phyloP scores from a whole-genome alignment of 768 basidiomycete species.

The Tulasnella sp. region DNA sequence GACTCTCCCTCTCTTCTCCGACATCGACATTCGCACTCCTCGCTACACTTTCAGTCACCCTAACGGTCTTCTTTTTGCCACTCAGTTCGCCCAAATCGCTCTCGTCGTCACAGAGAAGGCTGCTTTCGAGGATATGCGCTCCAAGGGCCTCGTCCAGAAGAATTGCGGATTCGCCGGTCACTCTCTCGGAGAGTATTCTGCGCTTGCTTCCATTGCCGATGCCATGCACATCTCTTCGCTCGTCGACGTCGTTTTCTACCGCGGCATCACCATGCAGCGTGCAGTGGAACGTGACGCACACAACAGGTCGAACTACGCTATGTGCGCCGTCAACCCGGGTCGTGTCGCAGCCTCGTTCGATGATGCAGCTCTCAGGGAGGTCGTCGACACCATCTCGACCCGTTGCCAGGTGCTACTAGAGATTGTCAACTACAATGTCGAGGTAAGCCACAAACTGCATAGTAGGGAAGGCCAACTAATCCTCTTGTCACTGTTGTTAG shows the following conservation, averaged over 20 bases:
- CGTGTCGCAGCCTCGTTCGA: slow-evolving; percentile 91
- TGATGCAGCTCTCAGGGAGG: slow-evolving; percentile 90
- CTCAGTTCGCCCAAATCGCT: slow-evolving; percentile 97
- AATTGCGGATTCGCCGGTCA: slow-evolving; percentile 94
- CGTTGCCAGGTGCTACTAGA: slow-evolving; percentile 76
- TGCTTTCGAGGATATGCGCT: slow-evolving; percentile 95
- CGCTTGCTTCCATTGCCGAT: slow-evolving; percentile 93
- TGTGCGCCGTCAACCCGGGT: slow-evolving; percentile 98
- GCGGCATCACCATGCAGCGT: slow-evolving; percentile 99
- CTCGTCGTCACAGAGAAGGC: slow-evolving; percentile 98
- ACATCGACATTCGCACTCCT: slow-evolving; percentile 88
- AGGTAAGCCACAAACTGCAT: slow-evolving; percentile 37
- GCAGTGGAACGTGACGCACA: slow-evolving; percentile 92
- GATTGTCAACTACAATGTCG: slow-evolving; percentile 94
- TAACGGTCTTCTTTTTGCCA: slow-evolving; percentile 88
- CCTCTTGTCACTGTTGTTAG: slow-evolving; percentile 31
- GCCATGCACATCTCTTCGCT: slow-evolving; percentile 90
- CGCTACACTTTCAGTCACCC: slow-evolving; percentile 99
- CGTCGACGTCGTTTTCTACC: slow-evolving; percentile 98
- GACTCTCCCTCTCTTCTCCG: slow-evolving; percentile 90
- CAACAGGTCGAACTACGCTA: slow-evolving; percentile 92
- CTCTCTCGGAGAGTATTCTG: slow-evolving; percentile 97
- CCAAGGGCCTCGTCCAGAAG: slow-evolving; percentile 87
- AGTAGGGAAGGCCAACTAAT: too few relatives aligned
- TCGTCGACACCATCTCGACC: slow-evolving; percentile 80